A percentile compares a stretch with the other conserved stretches of the same genome.
phyloP scores from a whole-genome alignment of 2,329 filamentous ascomycete genomes.

The Meredithiella fracta region DNA sequence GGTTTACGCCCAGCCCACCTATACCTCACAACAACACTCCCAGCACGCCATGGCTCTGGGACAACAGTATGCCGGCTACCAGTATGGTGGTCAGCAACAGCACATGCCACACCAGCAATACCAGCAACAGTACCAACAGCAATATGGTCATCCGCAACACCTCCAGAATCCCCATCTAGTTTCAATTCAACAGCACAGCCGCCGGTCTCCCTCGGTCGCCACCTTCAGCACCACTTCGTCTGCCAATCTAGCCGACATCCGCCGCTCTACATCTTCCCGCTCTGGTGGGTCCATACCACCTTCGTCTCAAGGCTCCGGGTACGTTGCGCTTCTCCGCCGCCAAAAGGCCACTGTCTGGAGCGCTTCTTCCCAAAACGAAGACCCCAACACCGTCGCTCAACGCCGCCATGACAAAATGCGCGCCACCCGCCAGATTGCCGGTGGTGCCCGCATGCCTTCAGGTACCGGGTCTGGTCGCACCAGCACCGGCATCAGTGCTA shows the following conservation, averaged over 20 bases:
- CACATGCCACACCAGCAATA: slow-evolving; percentile 2
- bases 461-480: slow-evolving; percentile 32
- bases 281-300: slow-evolving; percentile 36
- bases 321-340: slow-evolving; percentile 88
- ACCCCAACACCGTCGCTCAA: slow-evolving; percentile 65
- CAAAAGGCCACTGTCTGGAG: slow-evolving; percentile 99
- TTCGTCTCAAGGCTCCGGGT: slow-evolving; percentile 43
- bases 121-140: slow-evolving; percentile 9
- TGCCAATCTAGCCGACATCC: slow-evolving; percentile 42
- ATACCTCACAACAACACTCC: not conserved
- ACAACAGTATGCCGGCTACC: slow-evolving; percentile 4
- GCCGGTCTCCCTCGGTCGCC: slow-evolving; percentile 49
- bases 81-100: slow-evolving; percentile 6
- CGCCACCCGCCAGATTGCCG: slow-evolving; percentile 68
- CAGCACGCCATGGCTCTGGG: slow-evolving; percentile 8
- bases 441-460: slow-evolving; percentile 31
- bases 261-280: slow-evolving; percentile 66
- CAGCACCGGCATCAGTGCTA: slow-evolving; percentile 44
- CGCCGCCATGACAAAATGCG: slow-evolving; percentile 77
- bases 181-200: slow-evolving; percentile 25
- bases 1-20: not conserved
- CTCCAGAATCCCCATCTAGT: slow-evolving; percentile 16
- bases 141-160: slow-evolving; percentile 15
- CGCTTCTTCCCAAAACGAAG: slow-evolving; percentile 82
- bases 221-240: slow-evolving; percentile 56